Base-by-base conservation (phyloP, 169 alveolate genomes). In the Plasmodium relictum region DNA sequence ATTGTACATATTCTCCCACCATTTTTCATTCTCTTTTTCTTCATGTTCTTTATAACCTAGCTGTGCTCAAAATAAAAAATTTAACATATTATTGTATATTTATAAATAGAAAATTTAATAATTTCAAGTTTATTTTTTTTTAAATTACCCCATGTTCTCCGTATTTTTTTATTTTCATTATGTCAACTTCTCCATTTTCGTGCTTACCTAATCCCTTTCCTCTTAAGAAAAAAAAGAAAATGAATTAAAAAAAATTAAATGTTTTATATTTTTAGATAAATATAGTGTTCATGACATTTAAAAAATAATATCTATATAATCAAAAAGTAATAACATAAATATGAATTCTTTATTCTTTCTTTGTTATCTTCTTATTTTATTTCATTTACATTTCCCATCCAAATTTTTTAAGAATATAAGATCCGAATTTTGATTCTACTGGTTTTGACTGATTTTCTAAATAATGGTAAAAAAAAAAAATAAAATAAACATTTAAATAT, bases 1-100 rank as follows among this genome's bases (percentile, higher is more conserved):
- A n/a, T 80, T 80, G 73, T 80, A 80, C 83, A 80, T 68, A 45
- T 80, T 24, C 37, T 80, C 91, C 91, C 91, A 80, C 91, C 91
- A 80, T 70, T 54, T 69, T 0, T 61, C 83, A 14, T 80, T 39
- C 12, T 59, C 58, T 18, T 74, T 52, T 12, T 76, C 65, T 10
- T 68, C 62, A 6, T 68, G 54, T 80, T 80, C 91, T 26, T 80
- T 52, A 66, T 80, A 80, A 0, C 83, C 91, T 20, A 80, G 83
- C 91, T 80, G 71, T 22, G 37, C 14, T 39, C 20, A 59, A 50
- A 74, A 50, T 14, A n/a, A 69, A 37, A 20, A 2, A 16, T 6
- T n/a, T 20, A 52, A 2, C 3, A 31, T 31, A 31, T 31, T 31
- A 2, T 31, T 31, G 39, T 31, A 31, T 31, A 31, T 31, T 31